Conservation (phyloP, 495 filamentous ascomycete genomes). For the Trichocladium uniseriatum region DNA sequence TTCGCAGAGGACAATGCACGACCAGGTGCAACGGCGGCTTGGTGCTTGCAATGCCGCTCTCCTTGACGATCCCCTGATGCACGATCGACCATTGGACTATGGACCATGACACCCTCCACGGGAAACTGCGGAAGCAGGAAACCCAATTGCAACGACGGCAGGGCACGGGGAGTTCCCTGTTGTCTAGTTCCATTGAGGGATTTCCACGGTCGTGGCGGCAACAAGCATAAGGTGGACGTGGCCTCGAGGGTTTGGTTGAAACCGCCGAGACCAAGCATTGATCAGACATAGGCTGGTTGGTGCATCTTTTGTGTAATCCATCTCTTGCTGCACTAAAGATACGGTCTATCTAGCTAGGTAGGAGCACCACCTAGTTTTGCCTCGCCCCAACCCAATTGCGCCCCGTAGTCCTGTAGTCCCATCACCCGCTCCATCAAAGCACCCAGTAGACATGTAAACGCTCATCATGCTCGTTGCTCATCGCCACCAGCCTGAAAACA, state of each 20-base stretch:
- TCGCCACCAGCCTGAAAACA: background rate
- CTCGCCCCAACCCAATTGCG: background rate
- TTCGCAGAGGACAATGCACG: background rate
- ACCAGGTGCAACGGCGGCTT: background rate
- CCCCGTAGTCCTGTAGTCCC: background rate
- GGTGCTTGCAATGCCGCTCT: background rate
- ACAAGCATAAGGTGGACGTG: background rate
- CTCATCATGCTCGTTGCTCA: constrained; percentile 2
- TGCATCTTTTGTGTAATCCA: background rate
- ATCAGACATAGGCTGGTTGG: too few relatives aligned
- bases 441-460: background rate
- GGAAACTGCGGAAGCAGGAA: background rate
- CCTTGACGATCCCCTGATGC: background rate
- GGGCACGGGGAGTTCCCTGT: background rate
- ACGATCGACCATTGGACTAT: background rate
- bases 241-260: too few relatives aligned
- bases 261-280: too few relatives aligned
- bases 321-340: background rate
- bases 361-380: background rate
- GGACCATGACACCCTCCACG: background rate
- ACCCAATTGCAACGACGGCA: background rate
- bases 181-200: background rate
- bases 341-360: background rate
- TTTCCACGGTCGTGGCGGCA: background rate
- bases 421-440: background rate